Percentiles rank a stretch among this genome's conserved stretches.
Conservation (phyloP, 768 basidiomycete genomes). For the Leucocoprinus birnbaumii region DNA sequence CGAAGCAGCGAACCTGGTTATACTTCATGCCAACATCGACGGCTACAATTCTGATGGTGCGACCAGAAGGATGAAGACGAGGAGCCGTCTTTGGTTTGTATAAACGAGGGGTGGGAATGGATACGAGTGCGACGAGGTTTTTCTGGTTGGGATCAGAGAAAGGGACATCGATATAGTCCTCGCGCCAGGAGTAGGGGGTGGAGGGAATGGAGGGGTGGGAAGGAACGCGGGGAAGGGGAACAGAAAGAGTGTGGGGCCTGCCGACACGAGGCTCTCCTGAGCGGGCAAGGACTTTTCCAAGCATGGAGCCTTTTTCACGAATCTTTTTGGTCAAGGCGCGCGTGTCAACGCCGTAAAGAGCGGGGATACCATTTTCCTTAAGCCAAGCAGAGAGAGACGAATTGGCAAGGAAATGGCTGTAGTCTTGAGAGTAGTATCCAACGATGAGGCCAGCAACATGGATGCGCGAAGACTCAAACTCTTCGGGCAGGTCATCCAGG, state of each 20-base stretch:
- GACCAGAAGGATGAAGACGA: constrained; percentile 72
- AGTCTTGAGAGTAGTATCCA: constrained; percentile 91
- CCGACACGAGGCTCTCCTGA: constrained; percentile 42
- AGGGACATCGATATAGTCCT: constrained; percentile 78
- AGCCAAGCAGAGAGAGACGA: constrained; percentile 91
- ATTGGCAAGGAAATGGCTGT: constrained; percentile 89
- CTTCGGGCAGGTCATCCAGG: constrained; percentile 56
- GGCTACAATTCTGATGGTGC: constrained; percentile 80
- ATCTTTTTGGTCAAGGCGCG: constrained; percentile 96
- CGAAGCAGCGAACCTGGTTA: constrained; percentile 98
- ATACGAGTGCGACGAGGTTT: constrained; percentile 92
- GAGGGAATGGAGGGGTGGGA: constrained; percentile 50
- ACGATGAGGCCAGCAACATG: constrained; percentile 91
- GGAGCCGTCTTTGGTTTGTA: constrained; percentile 59
- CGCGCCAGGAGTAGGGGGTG: constrained; percentile 63
- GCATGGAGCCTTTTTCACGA: constrained; percentile 90
- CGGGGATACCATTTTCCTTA: constrained; percentile 91
- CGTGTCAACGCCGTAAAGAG: constrained; percentile 95
- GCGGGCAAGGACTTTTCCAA: constrained; percentile 78
- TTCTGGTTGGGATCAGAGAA: constrained; percentile 86
- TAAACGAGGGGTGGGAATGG: constrained; percentile 62
- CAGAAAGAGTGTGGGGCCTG: constrained; percentile 28
- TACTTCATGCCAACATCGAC: constrained; percentile 99
- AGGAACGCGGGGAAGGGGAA: constrained; percentile 17
- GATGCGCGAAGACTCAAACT: constrained; percentile 94